These are phyloP conservation scores for Nephelium lappaceum DNA, from an alignment of 345 rosid genomes.

Conservation along the genomic window DNA sequence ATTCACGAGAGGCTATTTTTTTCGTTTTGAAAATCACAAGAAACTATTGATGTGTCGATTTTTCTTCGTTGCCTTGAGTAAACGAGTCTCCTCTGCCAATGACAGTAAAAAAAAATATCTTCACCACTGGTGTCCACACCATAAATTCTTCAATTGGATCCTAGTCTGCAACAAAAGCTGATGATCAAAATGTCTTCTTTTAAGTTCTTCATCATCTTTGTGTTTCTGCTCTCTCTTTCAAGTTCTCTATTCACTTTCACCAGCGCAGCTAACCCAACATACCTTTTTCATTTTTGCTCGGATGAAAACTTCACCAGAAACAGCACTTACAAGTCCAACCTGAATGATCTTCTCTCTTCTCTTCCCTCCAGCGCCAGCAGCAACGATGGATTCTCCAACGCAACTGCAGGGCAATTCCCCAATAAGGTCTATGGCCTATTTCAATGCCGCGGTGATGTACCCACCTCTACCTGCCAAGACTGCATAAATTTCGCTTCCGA, in stretches of 20 bases:
- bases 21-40: no score
- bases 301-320: slow-evolving; percentile 11
- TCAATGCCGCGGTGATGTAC: slow-evolving; percentile 44
- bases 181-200: neutral
- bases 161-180: no score
- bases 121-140: no score
- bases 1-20: no score
- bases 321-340: slow-evolving; percentile 30
- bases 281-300: neutral
- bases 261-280: neutral
- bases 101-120: no score
- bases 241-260: neutral
- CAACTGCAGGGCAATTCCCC: slow-evolving; percentile 4
- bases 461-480: slow-evolving; percentile 24
- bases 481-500: slow-evolving; percentile 36
- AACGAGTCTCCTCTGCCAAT: no score
- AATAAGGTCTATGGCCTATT: slow-evolving; percentile 27
- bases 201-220: neutral
- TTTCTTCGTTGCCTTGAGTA: no score
- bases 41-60: no score
- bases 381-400: neutral
- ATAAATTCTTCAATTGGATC: no score
- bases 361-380: slow-evolving; percentile 14
- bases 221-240: no score
- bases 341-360: slow-evolving; percentile 13